Conservation (phyloP, 352 stramenopile genomes). For the Ochromonadaceae sp. region DNA sequence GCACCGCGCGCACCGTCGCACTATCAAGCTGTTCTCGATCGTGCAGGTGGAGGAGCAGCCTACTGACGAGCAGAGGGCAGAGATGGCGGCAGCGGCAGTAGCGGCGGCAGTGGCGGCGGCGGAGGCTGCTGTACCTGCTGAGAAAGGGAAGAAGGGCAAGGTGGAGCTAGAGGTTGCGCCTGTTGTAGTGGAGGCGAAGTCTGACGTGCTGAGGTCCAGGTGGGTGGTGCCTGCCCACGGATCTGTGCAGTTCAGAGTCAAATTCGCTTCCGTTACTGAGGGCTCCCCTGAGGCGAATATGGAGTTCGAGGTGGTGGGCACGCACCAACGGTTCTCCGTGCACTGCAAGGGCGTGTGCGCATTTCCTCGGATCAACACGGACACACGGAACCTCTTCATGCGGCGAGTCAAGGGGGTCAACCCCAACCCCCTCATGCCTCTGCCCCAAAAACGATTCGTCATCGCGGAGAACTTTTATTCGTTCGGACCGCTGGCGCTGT, state of each 20-base stretch:
- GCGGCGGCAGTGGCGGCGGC: conserved; percentile 10
- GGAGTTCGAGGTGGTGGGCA: conserved; percentile 71
- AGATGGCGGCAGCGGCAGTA: conserved; percentile 16
- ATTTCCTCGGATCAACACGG: conserved; percentile 74
- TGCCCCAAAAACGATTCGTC: conserved; percentile 65
- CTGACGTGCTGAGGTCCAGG: no score
- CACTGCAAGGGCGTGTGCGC: conserved; percentile 54
- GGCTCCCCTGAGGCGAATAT: conserved; percentile 59
- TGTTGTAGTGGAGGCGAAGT: conserved; percentile 48
- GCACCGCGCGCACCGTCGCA: background rate
- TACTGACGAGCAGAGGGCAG: no score
- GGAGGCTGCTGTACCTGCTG: no score
- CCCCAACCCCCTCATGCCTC: conserved; percentile 19
- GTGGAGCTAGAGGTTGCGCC: background rate
- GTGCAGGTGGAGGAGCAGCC: no score
- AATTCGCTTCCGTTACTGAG: conserved; percentile 54
- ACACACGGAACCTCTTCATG: conserved; percentile 86
- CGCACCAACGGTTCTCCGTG: conserved; percentile 54
- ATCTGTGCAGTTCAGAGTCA: conserved; percentile 46
- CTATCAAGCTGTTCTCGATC: no score
- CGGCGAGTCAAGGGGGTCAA: conserved; percentile 50
- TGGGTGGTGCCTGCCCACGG: conserved; percentile 59
- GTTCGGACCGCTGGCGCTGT: conserved; percentile 67
- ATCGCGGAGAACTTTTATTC: conserved; percentile 66
- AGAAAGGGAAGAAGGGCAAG: conserved; percentile 10